These are phyloP conservation scores for Boletus reticuloceps DNA, from an alignment of 768 basidiomycete genomes.

Conservation along the genomic window DNA sequence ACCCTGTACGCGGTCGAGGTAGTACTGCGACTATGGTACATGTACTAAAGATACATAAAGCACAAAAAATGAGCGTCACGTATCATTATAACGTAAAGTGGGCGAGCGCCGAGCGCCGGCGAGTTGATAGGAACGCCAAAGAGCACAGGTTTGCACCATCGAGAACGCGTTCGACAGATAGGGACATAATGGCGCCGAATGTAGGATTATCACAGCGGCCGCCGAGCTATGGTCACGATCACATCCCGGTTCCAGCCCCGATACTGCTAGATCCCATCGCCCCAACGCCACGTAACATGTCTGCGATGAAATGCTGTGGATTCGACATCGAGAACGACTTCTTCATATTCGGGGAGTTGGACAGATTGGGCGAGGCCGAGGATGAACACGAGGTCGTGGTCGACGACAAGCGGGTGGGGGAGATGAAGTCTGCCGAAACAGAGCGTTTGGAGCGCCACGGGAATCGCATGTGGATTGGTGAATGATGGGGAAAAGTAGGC, in stretches of 20 bases:
- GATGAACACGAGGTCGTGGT: not conserved
- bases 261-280: constrained; percentile 25
- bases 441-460: constrained; percentile 12
- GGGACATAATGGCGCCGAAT: no score
- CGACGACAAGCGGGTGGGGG: not conserved
- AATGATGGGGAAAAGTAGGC: not conserved
- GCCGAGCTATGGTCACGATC: not conserved
- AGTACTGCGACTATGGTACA: not conserved
- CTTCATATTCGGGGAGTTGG: constrained; percentile 8
- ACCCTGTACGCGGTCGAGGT: no score
- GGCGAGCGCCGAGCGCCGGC: not conserved
- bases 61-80: not conserved
- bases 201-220: no score
- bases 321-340: constrained; percentile 14
- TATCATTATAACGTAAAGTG: not conserved
- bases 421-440: not conserved
- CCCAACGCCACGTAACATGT: constrained; percentile 44
- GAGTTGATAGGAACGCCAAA: no score
- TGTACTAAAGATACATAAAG: not conserved
- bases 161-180: no score
- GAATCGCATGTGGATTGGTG: constrained; percentile 1
- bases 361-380: constrained; percentile 2
- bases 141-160: no score
- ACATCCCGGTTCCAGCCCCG: not conserved
- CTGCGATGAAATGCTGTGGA: constrained; percentile 29